A percentile compares a stretch with the other conserved stretches of the same genome.
Evolutionary conservation across 2,329 filamentous ascomycete genomes (phyloP).

Genomic region (Trichocomaceae sp.): DNA sequence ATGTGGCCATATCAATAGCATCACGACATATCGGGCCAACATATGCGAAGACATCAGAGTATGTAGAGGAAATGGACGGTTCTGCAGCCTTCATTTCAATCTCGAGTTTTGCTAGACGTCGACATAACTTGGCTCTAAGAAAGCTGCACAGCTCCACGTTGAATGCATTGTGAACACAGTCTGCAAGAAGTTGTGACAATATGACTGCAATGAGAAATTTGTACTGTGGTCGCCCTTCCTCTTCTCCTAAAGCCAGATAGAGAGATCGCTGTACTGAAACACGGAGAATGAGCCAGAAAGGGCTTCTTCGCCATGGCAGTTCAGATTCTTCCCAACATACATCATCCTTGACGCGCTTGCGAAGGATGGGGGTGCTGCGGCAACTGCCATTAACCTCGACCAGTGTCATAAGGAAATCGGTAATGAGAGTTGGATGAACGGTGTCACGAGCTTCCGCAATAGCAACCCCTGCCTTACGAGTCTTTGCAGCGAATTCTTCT

Average conservation of each 20-base stretch:
- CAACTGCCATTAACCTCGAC: slow-evolving; percentile 49
- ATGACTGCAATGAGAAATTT: slow-evolving; percentile 52
- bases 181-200: slow-evolving; percentile 43
- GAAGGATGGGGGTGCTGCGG: slow-evolving; percentile 32
- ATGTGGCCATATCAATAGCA: not conserved
- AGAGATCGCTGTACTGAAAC: slow-evolving; percentile 53
- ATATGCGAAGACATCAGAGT: not conserved
- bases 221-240: slow-evolving; percentile 46
- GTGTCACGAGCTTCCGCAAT: slow-evolving; percentile 55
- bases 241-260: slow-evolving; percentile 32
- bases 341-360: slow-evolving; percentile 59
- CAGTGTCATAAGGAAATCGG: slow-evolving; percentile 54
- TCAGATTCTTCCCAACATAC: slow-evolving; percentile 45
- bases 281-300: slow-evolving; percentile 57
- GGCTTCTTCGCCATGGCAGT: slow-evolving; percentile 56
- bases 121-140: slow-evolving; percentile 49
- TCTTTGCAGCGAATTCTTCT: not conserved
- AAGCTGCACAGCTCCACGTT: slow-evolving; percentile 32
- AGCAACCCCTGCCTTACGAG: not conserved
- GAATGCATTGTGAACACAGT: slow-evolving; percentile 23
- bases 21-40: not conserved
- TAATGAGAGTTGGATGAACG: slow-evolving; percentile 51
- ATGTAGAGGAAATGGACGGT: not conserved
- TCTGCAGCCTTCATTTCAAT: slow-evolving; percentile 25
- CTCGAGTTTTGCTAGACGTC: slow-evolving; percentile 54